Evolutionary conservation across 2,329 filamentous ascomycete genomes (phyloP).

Genomic region (Botrytis pseudocinerea): DNA sequence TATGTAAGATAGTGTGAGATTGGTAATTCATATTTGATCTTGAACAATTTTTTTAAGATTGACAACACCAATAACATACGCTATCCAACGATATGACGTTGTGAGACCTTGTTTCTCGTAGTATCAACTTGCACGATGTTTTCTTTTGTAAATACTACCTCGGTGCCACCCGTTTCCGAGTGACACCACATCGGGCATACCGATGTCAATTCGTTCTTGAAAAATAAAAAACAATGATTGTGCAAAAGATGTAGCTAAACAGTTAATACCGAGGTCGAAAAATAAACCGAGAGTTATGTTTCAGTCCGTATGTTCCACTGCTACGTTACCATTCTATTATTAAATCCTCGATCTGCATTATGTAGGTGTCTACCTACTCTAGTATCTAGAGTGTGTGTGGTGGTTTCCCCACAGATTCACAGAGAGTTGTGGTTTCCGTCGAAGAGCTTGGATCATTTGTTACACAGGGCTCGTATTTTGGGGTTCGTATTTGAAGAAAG

Average conservation of each 20-base stretch:
- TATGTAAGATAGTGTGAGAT: not conserved
- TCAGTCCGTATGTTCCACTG: not conserved
- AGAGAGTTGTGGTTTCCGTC: not conserved
- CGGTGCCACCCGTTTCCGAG: not conserved
- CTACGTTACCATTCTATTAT: not conserved
- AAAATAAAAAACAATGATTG: not conserved
- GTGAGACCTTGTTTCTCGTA: not conserved
- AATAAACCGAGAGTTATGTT: not conserved
- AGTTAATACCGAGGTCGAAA: not conserved
- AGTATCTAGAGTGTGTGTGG: not conserved
- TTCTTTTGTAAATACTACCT: not conserved
- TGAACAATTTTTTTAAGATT: not conserved
- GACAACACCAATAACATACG: not conserved
- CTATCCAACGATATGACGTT: not conserved
- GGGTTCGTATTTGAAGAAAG: not conserved
- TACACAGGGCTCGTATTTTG: slow-evolving; percentile 10
- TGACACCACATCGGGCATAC: not conserved
- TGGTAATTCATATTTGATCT: too few species aligned
- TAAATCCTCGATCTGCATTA: not conserved
- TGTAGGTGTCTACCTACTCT: not conserved
- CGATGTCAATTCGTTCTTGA: not conserved
- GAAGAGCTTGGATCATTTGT: not conserved
- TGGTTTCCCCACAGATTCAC: not conserved
- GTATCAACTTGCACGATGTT: not conserved
- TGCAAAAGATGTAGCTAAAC: not conserved